Evolutionary conservation across 257 asterid species (phyloP).

Genomic region (Leonotis leonurus): DNA sequence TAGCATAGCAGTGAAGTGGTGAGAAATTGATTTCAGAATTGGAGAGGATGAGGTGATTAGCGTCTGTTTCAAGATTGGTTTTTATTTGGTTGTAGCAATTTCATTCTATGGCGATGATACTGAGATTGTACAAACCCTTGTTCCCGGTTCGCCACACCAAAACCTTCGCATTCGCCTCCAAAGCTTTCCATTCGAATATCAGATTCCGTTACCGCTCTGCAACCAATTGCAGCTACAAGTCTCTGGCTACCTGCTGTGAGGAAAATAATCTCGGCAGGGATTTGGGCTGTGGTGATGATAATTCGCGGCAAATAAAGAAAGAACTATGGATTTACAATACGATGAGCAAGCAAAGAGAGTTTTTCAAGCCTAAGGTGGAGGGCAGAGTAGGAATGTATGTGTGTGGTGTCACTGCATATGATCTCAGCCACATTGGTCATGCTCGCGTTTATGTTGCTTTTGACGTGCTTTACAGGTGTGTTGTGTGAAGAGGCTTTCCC

Average conservation of each 20-base stretch:
- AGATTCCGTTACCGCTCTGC: slow-evolving; percentile 29
- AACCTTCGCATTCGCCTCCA: slow-evolving; percentile 7
- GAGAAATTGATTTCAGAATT: too few relatives aligned
- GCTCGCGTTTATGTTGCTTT: slow-evolving; percentile 93
- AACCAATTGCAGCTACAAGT: slow-evolving; percentile 8
- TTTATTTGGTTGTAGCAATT: too few relatives aligned
- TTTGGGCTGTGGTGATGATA: neutral
- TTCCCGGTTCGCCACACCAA: slow-evolving; percentile 17
- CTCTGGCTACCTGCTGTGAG: slow-evolving; percentile 18
- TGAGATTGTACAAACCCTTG: slow-evolving; percentile 43
- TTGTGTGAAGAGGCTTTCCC: slow-evolving; percentile 2
- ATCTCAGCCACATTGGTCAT: slow-evolving; percentile 96
- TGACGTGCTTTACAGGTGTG: slow-evolving; percentile 71
- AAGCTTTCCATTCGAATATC: slow-evolving; percentile 14
- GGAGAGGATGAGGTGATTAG: too few relatives aligned
- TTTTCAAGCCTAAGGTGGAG: slow-evolving; percentile 62
- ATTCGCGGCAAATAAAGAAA: slow-evolving; percentile 16
- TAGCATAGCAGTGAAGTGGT: too few relatives aligned
- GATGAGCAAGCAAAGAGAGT: slow-evolving; percentile 66
- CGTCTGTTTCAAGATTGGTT: too few relatives aligned
- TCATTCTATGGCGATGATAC: slow-evolving; percentile 36
- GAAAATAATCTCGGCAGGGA: neutral
- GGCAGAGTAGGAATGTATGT: slow-evolving; percentile 94
- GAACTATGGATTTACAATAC: slow-evolving; percentile 83
- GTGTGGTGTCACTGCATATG: slow-evolving; percentile 94